These are phyloP conservation scores for Rhizopus arrhizus DNA, from an alignment of 371 early-diverging fungal species.

Conservation along the genomic window DNA sequence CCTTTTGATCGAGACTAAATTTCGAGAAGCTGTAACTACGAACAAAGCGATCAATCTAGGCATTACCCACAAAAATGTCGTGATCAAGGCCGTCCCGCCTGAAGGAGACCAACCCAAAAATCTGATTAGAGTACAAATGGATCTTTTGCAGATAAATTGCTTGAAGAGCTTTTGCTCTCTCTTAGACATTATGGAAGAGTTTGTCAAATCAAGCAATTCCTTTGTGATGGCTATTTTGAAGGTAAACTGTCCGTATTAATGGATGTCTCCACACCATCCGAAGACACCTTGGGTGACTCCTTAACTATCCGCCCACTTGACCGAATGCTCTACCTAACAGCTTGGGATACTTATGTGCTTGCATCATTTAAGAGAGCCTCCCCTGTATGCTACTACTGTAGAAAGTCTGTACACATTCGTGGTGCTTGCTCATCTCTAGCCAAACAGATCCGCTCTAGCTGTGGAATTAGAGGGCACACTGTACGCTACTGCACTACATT, in stretches of 20 bases:
- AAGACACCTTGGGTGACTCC: no score
- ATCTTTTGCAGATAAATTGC: neutral
- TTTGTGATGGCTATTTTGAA: constrained; percentile 1
- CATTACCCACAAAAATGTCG: neutral
- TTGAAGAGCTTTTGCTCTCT: no score
- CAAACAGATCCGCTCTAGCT: constrained; percentile 50
- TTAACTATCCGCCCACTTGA: neutral
- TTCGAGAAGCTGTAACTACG: no score
- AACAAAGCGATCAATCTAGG: no score
- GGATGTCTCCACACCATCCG: neutral
- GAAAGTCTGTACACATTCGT: constrained; percentile 6
- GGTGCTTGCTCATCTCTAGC: neutral
- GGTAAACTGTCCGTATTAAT: neutral
- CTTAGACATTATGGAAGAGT: constrained; percentile 3
- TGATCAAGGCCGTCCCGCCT: neutral
- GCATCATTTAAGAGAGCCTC: neutral
- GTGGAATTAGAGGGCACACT: constrained; percentile 61
- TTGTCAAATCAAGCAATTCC: neutral
- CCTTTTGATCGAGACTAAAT: no score
- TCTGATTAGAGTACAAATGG: neutral
- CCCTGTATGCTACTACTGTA: constrained; percentile 8
- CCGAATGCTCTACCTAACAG: neutral
- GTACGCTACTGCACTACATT: constrained; percentile 51
- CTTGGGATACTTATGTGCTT: constrained; percentile 5
- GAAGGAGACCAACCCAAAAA: neutral